Base-by-base conservation (phyloP, 257 asterid genomes). In the Nicotiana knightiana region DNA sequence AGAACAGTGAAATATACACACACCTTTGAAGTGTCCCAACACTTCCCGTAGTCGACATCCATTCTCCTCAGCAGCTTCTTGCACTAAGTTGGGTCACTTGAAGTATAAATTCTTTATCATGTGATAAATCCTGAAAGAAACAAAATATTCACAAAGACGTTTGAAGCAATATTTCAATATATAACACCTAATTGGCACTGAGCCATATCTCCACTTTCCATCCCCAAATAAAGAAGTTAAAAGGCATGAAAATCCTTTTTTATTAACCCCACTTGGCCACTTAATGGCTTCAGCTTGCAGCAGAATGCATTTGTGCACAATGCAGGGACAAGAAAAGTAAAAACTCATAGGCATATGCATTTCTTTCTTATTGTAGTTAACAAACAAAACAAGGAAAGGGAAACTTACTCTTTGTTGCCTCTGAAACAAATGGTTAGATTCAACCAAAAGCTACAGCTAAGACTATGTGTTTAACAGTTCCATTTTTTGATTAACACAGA, bases 1-100 rank as follows among this genome's bases (percentile, higher is more conserved):
- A 30, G 73, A 58, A 57, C 21, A 61, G 24, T 13, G 12, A 64
- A 15, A 70, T 46, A 46, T 65, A 83, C 89, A 84, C 90, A 28
- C 82, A 95, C 99, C 98, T 91, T 91, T 28, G 89, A 83, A 83
- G 81, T 78, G 64, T 88, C 82, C 93, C 99, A 90, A 80, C 95
- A 92, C 84, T 87, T 91, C 30, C 94, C 97, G 57, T 84, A 73
- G 79, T 87, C 88, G 73, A 88, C 89, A 90, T 91, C 97, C 99
- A 93, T 91, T n/a, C 81, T 51, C 68, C 33, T 37, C 37, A 81
- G 81, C 85, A 30, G 70, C 26, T 16, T 76, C 79, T 51, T 62
- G 67, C 32, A 63, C 66, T 37, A 68, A 82, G 76, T 59, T 68
- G 84, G 85, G 54, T 85, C 77, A 90, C 86, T 79, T 48, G 81